Conservation (phyloP, 2,329 filamentous ascomycete species). For the Fusarium sambucinum region DNA sequence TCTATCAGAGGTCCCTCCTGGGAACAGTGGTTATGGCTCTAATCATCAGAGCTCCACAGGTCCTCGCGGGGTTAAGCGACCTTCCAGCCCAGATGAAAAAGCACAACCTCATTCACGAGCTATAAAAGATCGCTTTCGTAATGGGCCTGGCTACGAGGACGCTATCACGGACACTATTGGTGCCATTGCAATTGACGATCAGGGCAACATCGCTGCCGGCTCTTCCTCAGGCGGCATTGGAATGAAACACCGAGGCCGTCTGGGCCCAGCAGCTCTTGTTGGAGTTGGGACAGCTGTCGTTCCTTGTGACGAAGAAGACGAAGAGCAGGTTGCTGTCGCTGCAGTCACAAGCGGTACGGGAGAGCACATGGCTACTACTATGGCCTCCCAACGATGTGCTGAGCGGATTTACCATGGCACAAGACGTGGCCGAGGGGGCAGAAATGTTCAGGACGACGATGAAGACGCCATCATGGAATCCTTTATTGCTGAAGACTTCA, state of each 20-base stretch:
- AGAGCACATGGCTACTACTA: conserved; percentile 96
- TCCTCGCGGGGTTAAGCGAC: conserved; percentile 54
- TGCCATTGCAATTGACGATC: conserved; percentile 89
- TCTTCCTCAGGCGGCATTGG: conserved; percentile 98
- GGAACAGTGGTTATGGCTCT: not conserved
- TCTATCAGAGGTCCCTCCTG: conserved; percentile 19
- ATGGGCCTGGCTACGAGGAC: conserved; percentile 61
- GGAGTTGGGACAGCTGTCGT: conserved; percentile 91
- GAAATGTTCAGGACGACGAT: conserved; percentile 75
- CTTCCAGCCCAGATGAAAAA: conserved; percentile 40
- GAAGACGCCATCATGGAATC: conserved; percentile 80
- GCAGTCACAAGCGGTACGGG: conserved; percentile 94
- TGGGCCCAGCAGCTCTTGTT: conserved; percentile 92
- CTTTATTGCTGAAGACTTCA: conserved; percentile 91
- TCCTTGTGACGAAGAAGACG: conserved; percentile 78
- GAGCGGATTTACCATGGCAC: conserved; percentile 83
- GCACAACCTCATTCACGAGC: conserved; percentile 19
- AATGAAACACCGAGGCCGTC: conserved; percentile 94
- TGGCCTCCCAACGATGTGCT: conserved; percentile 88
- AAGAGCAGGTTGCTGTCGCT: conserved; percentile 77
- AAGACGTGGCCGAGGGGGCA: conserved; percentile 69
- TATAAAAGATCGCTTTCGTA: conserved; percentile 40
- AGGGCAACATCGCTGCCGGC: conserved; percentile 89
- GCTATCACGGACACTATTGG: conserved; percentile 92
- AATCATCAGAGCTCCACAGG: conserved; percentile 24